Evolutionary conservation across 208 protist species (phyloP).

Genomic region (Leptomonas pyrrhocoris): DNA sequence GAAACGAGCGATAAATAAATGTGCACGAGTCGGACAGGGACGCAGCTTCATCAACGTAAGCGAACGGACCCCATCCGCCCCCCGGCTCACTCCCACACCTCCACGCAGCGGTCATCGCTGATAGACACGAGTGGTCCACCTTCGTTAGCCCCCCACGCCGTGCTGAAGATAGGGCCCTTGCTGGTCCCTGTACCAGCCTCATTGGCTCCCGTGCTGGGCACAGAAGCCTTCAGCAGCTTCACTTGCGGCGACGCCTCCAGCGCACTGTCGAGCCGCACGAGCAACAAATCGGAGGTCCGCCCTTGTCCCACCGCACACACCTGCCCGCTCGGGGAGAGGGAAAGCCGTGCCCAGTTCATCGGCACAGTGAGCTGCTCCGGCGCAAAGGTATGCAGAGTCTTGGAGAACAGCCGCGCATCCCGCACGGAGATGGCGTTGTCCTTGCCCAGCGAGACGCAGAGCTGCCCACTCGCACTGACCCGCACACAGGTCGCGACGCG

Average conservation of each 20-base stretch:
- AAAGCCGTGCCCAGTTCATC: constrained; percentile 64
- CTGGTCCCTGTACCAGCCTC: constrained; percentile 6
- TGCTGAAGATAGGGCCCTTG: constrained; percentile 40
- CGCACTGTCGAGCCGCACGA: constrained; percentile 16
- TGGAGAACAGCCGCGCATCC: constrained; percentile 55
- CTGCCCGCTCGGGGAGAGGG: constrained; percentile 41
- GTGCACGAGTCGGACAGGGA: not conserved
- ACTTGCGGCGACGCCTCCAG: not conserved
- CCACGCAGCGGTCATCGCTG: constrained; percentile 30
- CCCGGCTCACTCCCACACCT: constrained; percentile 32
- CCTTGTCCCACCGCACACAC: constrained; percentile 59
- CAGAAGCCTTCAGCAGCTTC: constrained; percentile 23
- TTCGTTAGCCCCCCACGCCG: constrained; percentile 42
- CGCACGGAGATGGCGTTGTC: constrained; percentile 62
- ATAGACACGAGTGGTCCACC: constrained; percentile 33
- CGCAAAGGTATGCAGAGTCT: constrained; percentile 37
- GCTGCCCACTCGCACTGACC: constrained; percentile 35
- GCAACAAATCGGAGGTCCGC: constrained; percentile 27
- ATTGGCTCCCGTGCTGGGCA: constrained; percentile 1
- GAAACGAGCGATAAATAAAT: no score
- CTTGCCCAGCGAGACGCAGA: constrained; percentile 67
- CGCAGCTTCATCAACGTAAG: not conserved
- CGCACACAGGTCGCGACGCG: constrained; percentile 66
- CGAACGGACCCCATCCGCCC: not conserved
- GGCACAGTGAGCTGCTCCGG: constrained; percentile 38